Evolutionary conservation across 2,329 filamentous ascomycete species (phyloP).

Genomic region (Colletotrichum spaethianum): DNA sequence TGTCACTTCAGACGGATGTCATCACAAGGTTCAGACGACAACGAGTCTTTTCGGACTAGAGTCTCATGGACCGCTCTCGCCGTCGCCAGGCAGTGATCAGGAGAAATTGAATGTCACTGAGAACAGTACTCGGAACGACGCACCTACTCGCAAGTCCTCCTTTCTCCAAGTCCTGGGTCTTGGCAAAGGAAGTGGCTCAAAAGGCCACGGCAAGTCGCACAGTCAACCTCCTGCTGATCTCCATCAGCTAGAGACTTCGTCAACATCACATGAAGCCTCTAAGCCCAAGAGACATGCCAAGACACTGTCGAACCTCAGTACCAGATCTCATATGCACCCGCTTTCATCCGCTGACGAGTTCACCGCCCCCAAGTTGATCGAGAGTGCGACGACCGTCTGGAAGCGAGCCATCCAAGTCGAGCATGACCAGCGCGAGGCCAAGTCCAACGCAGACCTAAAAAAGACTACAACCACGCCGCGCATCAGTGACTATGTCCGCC

Average conservation of each 20-base stretch:
- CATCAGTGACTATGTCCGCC: constrained; percentile 35
- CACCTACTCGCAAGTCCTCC: constrained; percentile 18
- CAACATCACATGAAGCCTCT: constrained; percentile 2
- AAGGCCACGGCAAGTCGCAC: constrained; percentile 24
- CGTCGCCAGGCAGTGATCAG: constrained; percentile 54
- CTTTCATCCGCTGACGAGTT: constrained; percentile 6
- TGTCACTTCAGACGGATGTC: constrained; percentile 55
- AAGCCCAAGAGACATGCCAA: constrained; percentile 34
- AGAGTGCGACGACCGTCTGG: constrained; percentile 48
- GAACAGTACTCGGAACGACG: not conserved
- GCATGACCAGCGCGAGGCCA: constrained; percentile 32
- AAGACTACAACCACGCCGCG: constrained; percentile 28
- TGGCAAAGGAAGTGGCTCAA: constrained; percentile 7
- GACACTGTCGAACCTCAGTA: constrained; percentile 41
- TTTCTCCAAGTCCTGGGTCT: constrained; percentile 23
- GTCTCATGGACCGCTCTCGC: constrained; percentile 47
- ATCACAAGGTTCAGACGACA: constrained; percentile 55
- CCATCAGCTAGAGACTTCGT: not conserved
- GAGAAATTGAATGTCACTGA: constrained; percentile 54
- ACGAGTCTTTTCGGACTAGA: constrained; percentile 50
- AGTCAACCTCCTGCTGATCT: constrained; percentile 29
- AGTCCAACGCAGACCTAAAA: not conserved
- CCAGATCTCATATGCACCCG: constrained; percentile 35
- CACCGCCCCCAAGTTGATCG: constrained; percentile 37
- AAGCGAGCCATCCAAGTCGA: constrained; percentile 47